Percentiles rank a stretch among this genome's conserved stretches.
These are phyloP conservation scores for Coniochaeta sp. DNA, from an alignment of 2,329 filamentous ascomycete species.

Conservation along the genomic window DNA sequence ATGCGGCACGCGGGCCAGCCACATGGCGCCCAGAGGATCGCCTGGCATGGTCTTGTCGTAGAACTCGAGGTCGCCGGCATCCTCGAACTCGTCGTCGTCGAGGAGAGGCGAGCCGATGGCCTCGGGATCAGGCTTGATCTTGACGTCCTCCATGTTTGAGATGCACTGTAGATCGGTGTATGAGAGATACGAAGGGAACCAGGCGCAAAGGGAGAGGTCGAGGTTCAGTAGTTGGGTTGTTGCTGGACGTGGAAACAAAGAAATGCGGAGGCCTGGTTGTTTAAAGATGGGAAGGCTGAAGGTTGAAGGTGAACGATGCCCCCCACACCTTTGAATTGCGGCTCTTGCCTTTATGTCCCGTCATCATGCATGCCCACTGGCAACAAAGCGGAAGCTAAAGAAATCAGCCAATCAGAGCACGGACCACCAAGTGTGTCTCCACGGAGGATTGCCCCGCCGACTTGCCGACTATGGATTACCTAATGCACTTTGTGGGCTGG, in stretches of 20 bases:
- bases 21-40: conserved; percentile 42
- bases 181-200: not conserved
- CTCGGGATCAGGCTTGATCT: conserved; percentile 39
- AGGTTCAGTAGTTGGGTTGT: not conserved
- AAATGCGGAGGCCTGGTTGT: not conserved
- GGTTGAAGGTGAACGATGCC: too few species aligned
- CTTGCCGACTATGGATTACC: not conserved
- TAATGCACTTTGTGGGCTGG: not conserved
- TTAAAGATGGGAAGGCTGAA: too few species aligned
- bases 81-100: conserved; percentile 62
- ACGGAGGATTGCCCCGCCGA: too few species aligned
- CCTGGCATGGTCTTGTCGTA: conserved; percentile 23
- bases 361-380: too few species aligned
- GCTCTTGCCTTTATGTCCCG: too few species aligned
- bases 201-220: too few species aligned
- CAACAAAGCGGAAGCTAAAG: too few species aligned
- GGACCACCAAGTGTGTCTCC: too few species aligned
- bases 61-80: conserved; percentile 59
- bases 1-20: conserved; percentile 71
- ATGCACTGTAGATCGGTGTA: not conserved
- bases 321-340: too few species aligned
- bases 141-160: not conserved
- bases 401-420: too few species aligned
- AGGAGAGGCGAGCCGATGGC: conserved; percentile 38
- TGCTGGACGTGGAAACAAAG: not conserved